Evolutionary conservation across 495 filamentous ascomycete genomes (phyloP), one percentile per base, ranked within the genome.

Genomic region (Penicillium tannophilum): DNA sequence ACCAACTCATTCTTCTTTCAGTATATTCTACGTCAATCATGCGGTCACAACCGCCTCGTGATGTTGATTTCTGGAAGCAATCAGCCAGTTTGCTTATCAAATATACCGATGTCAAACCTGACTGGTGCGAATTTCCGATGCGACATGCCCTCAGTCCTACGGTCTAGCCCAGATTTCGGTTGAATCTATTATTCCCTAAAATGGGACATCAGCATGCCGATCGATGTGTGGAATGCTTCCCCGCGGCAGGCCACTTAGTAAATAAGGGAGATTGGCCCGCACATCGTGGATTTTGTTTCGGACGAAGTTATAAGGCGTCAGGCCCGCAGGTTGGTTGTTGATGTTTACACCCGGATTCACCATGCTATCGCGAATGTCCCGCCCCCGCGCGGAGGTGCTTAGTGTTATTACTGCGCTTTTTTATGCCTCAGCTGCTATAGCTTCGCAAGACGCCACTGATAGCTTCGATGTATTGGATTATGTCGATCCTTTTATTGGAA

Each of bases 401-500:
- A 23, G 43, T 35, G 43, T 49, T 6, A 31, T 69, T 39, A 23
- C 58, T 16, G 51, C 62, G 6, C 41, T 36, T 14, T 17, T 67
- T 2, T 63, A 47, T 55, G 55, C 50, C 10, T 64, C 67, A 6
- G 23, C 53, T 48, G 48, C 52, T 42, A 50, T 64, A 2, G 43
- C 47, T 9, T 39, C 54, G 14, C 44, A 60, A 44, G 36, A 54
- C 9, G n/a, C 54, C 16, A 45, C 54, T 0, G 24, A 59, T 52
- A 48, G 46, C 17, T 73, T 70, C 51, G 71, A 79, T 52, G 63
- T 73, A 11, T 47, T 79, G 36, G 66, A 76, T 36, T 77, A 76
- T 70, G 70, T 86, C 30, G 74, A 86, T 60, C 82, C 82, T n/a
- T 69, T 86, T 16, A 86, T 86, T 59, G 83, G 84, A 31, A 84